A percentile compares a stretch with the other conserved stretches of the same genome.
phyloP scores from a whole-genome alignment of 1,139 yeast genomes.

The Geotrichum aggregatum region DNA sequence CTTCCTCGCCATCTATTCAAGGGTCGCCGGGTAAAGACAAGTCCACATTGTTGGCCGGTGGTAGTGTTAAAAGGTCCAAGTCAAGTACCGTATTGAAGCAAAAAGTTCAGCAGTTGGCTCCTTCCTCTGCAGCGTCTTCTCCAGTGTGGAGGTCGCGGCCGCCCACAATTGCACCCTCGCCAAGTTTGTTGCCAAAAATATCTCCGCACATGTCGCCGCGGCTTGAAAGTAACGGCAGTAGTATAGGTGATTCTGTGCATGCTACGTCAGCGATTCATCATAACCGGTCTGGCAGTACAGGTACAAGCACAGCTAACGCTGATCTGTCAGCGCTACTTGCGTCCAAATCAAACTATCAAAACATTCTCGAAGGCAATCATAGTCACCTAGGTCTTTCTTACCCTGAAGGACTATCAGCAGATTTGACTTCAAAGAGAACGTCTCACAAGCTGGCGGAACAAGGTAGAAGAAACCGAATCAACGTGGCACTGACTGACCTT shows the following conservation, averaged over 20 bases:
- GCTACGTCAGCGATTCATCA: conserved; percentile 26
- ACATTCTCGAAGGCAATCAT: conserved; percentile 45
- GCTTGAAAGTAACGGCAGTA: conserved; percentile 17
- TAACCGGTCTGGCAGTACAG: conserved; percentile 18
- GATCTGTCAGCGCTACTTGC: conserved; percentile 39
- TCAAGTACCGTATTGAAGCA: conserved; percentile 16
- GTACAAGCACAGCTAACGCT: background rate
- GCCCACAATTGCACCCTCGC: conserved; percentile 24
- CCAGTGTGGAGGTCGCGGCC: conserved; percentile 16
- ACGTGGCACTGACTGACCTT: conserved; percentile 74
- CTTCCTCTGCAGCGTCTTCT: conserved; percentile 8
- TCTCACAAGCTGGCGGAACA: conserved; percentile 94
- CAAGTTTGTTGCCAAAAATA: conserved; percentile 28
- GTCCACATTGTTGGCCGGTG: background rate
- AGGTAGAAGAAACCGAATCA: conserved; percentile 90
- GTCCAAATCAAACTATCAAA: conserved; percentile 43
- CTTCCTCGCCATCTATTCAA: background rate
- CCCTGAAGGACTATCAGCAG: conserved; percentile 41
- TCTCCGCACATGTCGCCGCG: conserved; percentile 26
- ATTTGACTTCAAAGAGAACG: conserved; percentile 47
- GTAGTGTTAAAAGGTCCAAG: background rate
- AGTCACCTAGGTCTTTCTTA: conserved; percentile 41
- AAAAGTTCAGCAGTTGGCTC: conserved; percentile 18
- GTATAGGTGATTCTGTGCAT: conserved; percentile 22
- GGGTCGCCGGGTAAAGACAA: background rate